phyloP scores from a whole-genome alignment of 148 eudicot species.

The Fagopyrum esculentum region DNA sequence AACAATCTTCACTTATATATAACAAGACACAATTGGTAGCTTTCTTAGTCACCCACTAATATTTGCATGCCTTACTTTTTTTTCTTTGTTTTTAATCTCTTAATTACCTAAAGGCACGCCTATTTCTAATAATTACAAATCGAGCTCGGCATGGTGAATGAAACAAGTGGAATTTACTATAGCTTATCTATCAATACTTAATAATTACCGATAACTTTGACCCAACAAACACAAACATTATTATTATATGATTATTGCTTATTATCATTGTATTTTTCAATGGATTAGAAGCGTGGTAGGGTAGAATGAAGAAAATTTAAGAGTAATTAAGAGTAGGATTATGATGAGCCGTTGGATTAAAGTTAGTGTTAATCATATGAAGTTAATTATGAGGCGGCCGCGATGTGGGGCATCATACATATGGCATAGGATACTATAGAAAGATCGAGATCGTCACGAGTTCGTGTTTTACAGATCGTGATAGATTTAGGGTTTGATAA shows the following conservation, averaged over 20 bases:
- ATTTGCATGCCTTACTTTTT: not conserved
- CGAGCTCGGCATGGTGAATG: constrained; percentile 3
- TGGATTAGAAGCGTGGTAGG: constrained; percentile 4
- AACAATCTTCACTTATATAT: not conserved
- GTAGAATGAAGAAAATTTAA: not conserved
- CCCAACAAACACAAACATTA: not conserved
- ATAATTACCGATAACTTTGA: not conserved
- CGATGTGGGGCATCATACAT: not conserved
- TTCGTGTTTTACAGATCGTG: too few relatives aligned
- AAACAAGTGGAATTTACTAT: not conserved
- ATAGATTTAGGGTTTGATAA: too few relatives aligned
- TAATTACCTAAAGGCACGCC: constrained; percentile 4
- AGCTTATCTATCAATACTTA: not conserved
- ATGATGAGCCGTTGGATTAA: constrained; percentile 7
- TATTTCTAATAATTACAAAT: constrained; percentile 9
- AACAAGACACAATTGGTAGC: not conserved
- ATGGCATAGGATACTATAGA: too few relatives aligned
- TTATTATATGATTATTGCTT: not conserved
- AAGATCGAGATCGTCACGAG: too few relatives aligned
- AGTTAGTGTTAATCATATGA: not conserved
- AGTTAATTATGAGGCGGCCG: constrained; percentile 3
- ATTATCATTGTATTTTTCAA: not conserved
- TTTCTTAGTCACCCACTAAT: constrained; percentile 1
- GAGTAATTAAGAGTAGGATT: not conserved
- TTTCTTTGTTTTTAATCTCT: not conserved